These are phyloP conservation scores for Lentinus tigrinus DNA, from an alignment of 768 basidiomycete genomes.

Conservation along the genomic window DNA sequence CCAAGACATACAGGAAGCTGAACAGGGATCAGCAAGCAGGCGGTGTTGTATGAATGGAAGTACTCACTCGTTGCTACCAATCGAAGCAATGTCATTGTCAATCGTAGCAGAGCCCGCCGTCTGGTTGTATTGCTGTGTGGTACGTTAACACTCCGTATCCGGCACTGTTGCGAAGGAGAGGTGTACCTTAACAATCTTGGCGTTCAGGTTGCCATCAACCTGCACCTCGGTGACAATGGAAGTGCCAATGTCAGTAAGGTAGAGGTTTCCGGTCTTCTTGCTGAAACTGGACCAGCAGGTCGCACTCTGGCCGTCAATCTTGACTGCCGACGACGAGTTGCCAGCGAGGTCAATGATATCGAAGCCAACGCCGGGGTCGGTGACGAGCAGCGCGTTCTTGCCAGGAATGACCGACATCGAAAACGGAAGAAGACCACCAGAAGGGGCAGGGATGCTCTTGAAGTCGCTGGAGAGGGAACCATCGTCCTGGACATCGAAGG, in stretches of 20 bases:
- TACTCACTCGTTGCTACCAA: constrained; percentile 22
- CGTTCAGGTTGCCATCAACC: constrained; percentile 44
- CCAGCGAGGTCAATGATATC: constrained; percentile 30
- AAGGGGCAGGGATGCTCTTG: constrained; percentile 33
- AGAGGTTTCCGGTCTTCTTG: constrained; percentile 32
- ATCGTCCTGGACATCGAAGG: constrained; percentile 44
- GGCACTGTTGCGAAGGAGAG: no score
- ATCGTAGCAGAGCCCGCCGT: constrained; percentile 16
- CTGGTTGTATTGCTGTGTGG: constrained; percentile 23
- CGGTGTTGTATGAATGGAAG: neutral
- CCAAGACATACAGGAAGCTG: constrained; percentile 26
- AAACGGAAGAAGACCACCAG: constrained; percentile 49
- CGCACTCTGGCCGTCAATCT: constrained; percentile 29
- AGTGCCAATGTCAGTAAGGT: constrained; percentile 30
- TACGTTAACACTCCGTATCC: neutral
- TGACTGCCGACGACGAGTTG: constrained; percentile 17
- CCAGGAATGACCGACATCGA: constrained; percentile 38
- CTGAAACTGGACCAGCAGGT: constrained; percentile 32
- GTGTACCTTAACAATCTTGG: constrained; percentile 43
- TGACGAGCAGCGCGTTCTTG: constrained; percentile 28
- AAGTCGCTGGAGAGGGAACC: constrained; percentile 45
- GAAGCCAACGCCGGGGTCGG: constrained; percentile 31
- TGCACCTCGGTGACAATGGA: constrained; percentile 42
- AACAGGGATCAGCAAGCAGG: neutral
- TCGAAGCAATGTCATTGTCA: constrained; percentile 22